Base-by-base conservation (phyloP, 345 rosid genomes). In the Cardamine resedifolia region DNA sequence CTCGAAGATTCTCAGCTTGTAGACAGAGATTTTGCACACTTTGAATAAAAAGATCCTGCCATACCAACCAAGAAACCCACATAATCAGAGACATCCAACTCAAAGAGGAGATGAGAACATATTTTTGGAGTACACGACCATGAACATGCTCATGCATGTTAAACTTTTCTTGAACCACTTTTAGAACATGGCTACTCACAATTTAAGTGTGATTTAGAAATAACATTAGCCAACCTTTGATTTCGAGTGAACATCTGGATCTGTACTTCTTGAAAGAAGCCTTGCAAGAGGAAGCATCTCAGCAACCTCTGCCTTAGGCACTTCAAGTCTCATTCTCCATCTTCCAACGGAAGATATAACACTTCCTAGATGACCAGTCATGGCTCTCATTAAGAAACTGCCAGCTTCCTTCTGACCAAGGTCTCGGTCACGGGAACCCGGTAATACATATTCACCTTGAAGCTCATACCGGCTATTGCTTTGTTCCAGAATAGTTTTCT, bases 301-400 rank as follows among this genome's bases (percentile, higher is more conserved):
- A 60, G 95, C 93, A 62, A 89, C 95, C 86, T 94, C 97, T 62
- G 98, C 98, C 76, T 83, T 86, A 62, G 98, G 94, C 82, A 94
- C 98, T 84, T 94, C 98, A 76, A 94, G 97, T 82, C 98, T 88
- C 95, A 94, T 84, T 83, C 98, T 89, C 98, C 98, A 94, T 82
- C 98, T 88, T 81, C 98, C 97, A 91, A 94, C 85, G 34, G 97
- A 89, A 72, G 98, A 94, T 80, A 94, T 94, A 82, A 89, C 97
- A 78, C 96, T 94, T 62, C 96, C 87, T 26, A 91, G 83, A 76
- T 91, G 97, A 31, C 98, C 98, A 49, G 89, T 85, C 96, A 91
- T 89, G 75, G 95, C 97, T 80, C 90, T 87, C 86, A 87, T 82
- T 31, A 94, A 84, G 81, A 94, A 84, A 69, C 87, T 91, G 75